Conservation (phyloP, 169 alveolate genomes). For the Plasmodium fragile region DNA sequence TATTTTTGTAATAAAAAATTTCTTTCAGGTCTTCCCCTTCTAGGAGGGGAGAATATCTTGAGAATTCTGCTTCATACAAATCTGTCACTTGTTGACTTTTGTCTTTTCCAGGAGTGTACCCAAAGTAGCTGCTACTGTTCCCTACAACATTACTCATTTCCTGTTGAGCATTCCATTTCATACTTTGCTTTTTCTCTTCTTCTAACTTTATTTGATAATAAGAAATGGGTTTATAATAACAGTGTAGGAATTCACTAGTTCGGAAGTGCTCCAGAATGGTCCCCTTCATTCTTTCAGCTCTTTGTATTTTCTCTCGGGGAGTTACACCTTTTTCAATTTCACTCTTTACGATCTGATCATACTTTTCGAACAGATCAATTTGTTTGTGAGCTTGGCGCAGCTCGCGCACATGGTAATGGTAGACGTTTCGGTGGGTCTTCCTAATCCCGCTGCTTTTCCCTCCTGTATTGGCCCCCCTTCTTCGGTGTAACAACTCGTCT, state of each 20-base stretch:
- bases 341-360: conserved; percentile 35
- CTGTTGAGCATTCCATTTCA: not conserved
- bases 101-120: not conserved
- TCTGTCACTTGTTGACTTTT: not conserved
- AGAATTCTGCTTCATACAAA: conserved; percentile 29
- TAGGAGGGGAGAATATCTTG: conserved; percentile 35
- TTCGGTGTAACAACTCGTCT: not conserved
- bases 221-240: conserved; percentile 67
- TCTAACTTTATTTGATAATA: conserved; percentile 57
- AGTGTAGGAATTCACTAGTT: conserved; percentile 49
- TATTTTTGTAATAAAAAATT: conserved; percentile 58
- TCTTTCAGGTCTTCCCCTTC: conserved; percentile 56
- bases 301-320: conserved; percentile 15
- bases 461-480: not conserved
- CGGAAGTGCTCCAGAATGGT: conserved; percentile 45
- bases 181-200: conserved; percentile 22
- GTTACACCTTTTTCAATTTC: conserved; percentile 11
- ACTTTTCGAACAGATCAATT: conserved; percentile 51
- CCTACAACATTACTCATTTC: not conserved
- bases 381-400: not conserved
- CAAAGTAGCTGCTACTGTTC: not conserved
- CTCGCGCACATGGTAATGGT: not conserved
- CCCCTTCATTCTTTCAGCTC: conserved; percentile 21
- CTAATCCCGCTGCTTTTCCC: no score
- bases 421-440: not conserved